Percentiles rank a stretch among this genome's conserved stretches.
These are phyloP conservation scores for Moesziomyces sp. DNA, from an alignment of 1,284 basidiomycete genomes.

Conservation along the genomic window DNA sequence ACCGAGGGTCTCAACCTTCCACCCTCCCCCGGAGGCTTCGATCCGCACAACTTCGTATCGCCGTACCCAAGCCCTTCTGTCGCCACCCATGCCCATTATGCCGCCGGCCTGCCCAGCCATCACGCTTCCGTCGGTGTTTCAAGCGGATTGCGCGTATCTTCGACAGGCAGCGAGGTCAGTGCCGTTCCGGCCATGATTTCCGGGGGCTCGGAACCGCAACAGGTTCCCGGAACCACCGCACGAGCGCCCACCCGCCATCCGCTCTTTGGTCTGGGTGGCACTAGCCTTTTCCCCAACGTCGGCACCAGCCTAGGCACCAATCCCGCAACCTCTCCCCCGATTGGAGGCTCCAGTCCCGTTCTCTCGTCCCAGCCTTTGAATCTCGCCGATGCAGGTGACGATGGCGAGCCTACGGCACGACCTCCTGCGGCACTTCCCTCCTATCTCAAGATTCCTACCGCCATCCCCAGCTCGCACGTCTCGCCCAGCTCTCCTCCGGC, in stretches of 20 bases:
- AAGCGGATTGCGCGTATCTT: slow-evolving; percentile 38
- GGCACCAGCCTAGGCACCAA: slow-evolving; percentile 41
- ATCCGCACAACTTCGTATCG: slow-evolving; percentile 48
- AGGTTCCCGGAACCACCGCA: slow-evolving; percentile 22
- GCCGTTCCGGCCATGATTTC: slow-evolving; percentile 5
- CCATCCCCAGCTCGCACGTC: slow-evolving; percentile 61
- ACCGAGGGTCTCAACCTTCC: slow-evolving; percentile 33
- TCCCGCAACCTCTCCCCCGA: slow-evolving; percentile 35
- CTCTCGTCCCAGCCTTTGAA: slow-evolving; percentile 38
- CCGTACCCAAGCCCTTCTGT: slow-evolving; percentile 51
- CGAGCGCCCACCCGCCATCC: slow-evolving; percentile 36
- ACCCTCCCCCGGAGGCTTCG: slow-evolving; percentile 36
- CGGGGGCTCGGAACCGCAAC: slow-evolving; percentile 38
- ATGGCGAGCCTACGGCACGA: slow-evolving; percentile 9
- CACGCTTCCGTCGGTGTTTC: slow-evolving; percentile 29
- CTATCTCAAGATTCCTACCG: slow-evolving; percentile 66
- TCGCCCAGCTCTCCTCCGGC: slow-evolving; percentile 26
- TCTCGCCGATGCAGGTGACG: slow-evolving; percentile 16
- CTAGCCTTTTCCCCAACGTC: slow-evolving; percentile 36
- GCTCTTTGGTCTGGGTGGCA: slow-evolving; percentile 34
- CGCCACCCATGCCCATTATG: slow-evolving; percentile 48
- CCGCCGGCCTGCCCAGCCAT: slow-evolving; percentile 44
- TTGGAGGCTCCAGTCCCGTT: slow-evolving; percentile 37
- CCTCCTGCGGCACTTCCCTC: slow-evolving; percentile 58
- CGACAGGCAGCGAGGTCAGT: slow-evolving; percentile 10